Conservation (phyloP, 257 asterid species). For the Solanum megistacrolobum region DNA sequence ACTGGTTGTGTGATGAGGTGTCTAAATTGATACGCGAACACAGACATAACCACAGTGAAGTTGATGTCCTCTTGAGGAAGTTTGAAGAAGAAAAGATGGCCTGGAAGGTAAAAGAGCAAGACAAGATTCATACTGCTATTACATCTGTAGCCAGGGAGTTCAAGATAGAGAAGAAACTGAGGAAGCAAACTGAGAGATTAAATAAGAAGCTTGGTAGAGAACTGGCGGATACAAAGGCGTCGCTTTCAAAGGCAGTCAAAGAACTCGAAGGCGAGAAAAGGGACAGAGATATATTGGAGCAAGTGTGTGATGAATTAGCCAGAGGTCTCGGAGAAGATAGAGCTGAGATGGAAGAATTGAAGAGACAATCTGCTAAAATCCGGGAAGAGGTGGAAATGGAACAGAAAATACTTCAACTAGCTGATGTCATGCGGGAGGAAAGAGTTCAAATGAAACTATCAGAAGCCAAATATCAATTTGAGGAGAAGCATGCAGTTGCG, state of each 20-base stretch:
- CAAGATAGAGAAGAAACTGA: constrained; percentile 64
- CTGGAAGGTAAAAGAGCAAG: constrained; percentile 66
- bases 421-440: constrained; percentile 77
- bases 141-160: constrained; percentile 51
- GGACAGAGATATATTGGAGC: constrained; percentile 66
- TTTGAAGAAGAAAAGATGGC: constrained; percentile 58
- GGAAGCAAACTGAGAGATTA: constrained; percentile 74
- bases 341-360: constrained; percentile 71
- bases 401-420: constrained; percentile 87
- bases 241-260: constrained; percentile 28
- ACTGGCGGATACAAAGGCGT: constrained; percentile 53
- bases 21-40: constrained; percentile 49
- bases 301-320: constrained; percentile 81
- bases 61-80: constrained; percentile 37
- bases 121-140: constrained; percentile 46
- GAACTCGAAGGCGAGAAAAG: constrained; percentile 71
- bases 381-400: constrained; percentile 78
- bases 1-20: constrained; percentile 40
- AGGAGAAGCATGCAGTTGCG: constrained; percentile 65
- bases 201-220: constrained; percentile 86
- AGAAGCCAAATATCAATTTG: constrained; percentile 83
- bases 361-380: constrained; percentile 39
- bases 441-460: constrained; percentile 92
- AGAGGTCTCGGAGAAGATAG: constrained; percentile 75
- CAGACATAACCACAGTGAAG: constrained; percentile 26